Evolutionary conservation across 2,329 filamentous ascomycete species (phyloP), one percentile per base, ranked within the genome.

Genomic region (Sporothrix mexicana): DNA sequence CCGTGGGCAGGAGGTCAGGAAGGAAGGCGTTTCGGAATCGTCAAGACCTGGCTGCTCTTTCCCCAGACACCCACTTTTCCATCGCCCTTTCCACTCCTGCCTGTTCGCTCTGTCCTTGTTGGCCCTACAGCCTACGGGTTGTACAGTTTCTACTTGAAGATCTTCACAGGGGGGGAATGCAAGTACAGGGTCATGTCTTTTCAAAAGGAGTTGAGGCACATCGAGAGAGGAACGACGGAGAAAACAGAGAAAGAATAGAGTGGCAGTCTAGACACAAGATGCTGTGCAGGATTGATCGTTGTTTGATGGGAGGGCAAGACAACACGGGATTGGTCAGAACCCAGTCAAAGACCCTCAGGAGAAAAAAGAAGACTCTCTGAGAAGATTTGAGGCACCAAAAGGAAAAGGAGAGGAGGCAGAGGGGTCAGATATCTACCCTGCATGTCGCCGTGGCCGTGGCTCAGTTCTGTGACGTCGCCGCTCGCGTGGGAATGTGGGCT

Each of bases 241-340:
- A 36, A 36, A 36, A 36, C 1, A 36, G 30, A 36, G 7, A 41
- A 41, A 15, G 25, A 6, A 8, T n/a, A 47, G 10, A 43, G n/a
- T n/a, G 15, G 30, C 61, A 66, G 61, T 64, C 69, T 13, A 41
- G n/a, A 72, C 36, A 41, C 41, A 51, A 45, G 62, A 68, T 41
- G 62, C 61, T 25, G 3, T 64, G 45, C 74, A 75, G 73, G 77
- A 75, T 76, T 76, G 76, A 76, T 75, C 74, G 73, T 73, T 77
- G 79, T 81, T 81, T 81, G 79, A 81, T 79, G 77, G 76, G 74
- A 75, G 75, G 62, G 68, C 64, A 72, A 57, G 67, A 73, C 69
- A 55, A 30, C 57, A 73, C 73, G 72, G 72, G 74, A 80, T 80
- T 80, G 80, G 79, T 70, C 72, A 61, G 59, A 49, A 25, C 47